phyloP scores from a whole-genome alignment of 805 yeast species.

The Starmera amethionina region DNA sequence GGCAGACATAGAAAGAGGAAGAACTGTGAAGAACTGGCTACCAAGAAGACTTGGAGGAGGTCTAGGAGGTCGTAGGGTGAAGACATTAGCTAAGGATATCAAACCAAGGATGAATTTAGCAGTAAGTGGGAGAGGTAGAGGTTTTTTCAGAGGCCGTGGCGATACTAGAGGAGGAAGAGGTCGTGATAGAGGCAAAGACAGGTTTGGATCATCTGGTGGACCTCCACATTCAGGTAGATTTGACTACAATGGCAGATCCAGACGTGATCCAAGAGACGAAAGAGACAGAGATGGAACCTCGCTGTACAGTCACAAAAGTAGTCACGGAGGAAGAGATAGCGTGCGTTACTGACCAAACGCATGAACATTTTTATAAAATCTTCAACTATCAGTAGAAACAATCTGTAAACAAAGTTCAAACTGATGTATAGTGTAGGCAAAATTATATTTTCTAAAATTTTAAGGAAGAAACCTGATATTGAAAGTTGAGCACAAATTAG shows the following conservation, averaged over 20 bases:
- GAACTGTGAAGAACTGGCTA: constrained; percentile 55
- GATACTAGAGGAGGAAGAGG: constrained; percentile 14
- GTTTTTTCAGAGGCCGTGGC: constrained; percentile 8
- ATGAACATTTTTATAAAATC: too few relatives aligned
- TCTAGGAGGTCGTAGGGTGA: constrained; percentile 67
- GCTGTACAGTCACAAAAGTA: too few relatives aligned
- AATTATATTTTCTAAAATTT: too few relatives aligned
- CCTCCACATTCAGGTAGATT: constrained; percentile 6
- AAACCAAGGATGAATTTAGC: constrained; percentile 2
- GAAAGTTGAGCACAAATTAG: too few relatives aligned
- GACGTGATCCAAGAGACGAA: constrained; percentile 13
- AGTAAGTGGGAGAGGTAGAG: constrained; percentile 3
- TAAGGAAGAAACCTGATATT: too few relatives aligned
- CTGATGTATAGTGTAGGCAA: too few relatives aligned
- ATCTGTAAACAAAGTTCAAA: too few relatives aligned
- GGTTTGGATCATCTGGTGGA: constrained; percentile 1
- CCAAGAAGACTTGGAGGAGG: constrained; percentile 87
- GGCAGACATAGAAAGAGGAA: constrained; percentile 67
- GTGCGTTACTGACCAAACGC: too few relatives aligned
- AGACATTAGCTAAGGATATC: constrained; percentile 9
- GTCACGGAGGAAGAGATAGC: too few relatives aligned
- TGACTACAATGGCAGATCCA: constrained; percentile 15
- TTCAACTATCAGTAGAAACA: too few relatives aligned
- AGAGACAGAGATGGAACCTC: constrained; percentile 13
- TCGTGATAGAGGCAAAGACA: constrained; percentile 2